Percentiles rank a stretch among this genome's conserved stretches.
phyloP scores from a whole-genome alignment of 768 basidiomycete species.

The Hebeloma cylindrosporum region DNA sequence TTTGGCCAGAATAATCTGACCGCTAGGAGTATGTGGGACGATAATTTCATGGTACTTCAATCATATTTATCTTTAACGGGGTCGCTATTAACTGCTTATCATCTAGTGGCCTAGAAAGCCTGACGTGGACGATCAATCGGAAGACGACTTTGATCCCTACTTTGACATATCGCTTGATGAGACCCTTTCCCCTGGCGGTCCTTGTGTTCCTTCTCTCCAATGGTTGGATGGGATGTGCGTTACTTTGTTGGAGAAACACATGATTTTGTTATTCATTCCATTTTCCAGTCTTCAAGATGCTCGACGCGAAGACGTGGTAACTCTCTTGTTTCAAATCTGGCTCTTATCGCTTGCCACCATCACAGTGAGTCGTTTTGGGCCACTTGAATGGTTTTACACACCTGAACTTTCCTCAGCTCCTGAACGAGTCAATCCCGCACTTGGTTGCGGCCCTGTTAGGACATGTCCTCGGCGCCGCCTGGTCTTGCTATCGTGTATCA shows the following conservation, averaged over 20 bases:
- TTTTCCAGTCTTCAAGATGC: conserved; percentile 35
- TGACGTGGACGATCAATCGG: too few species aligned
- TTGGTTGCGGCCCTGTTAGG: conserved; percentile 46
- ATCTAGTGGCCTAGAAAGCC: too few species aligned
- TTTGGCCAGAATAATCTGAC: conserved; percentile 3
- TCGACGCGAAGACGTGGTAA: conserved; percentile 49
- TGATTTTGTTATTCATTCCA: background rate
- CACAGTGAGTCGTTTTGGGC: conserved; percentile 36
- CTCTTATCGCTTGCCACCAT: conserved; percentile 43
- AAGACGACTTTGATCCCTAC: too few species aligned
- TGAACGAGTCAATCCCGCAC: conserved; percentile 54
- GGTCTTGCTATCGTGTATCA: conserved; percentile 45
- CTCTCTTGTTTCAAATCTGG: conserved; percentile 48
- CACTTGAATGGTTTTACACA: background rate
- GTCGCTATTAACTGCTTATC: too few species aligned
- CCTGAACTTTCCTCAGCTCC: conserved; percentile 32
- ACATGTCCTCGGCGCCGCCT: conserved; percentile 46
- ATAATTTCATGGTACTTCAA: background rate
- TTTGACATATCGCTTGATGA: background rate
- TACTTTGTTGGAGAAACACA: background rate
- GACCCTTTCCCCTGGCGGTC: conserved; percentile 5
- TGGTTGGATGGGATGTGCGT: conserved; percentile 50
- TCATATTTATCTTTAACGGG: too few species aligned
- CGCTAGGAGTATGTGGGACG: background rate
- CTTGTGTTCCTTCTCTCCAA: conserved; percentile 42